Evolutionary conservation across 495 filamentous ascomycete genomes (phyloP).

Genomic region (Tuber indicum): DNA sequence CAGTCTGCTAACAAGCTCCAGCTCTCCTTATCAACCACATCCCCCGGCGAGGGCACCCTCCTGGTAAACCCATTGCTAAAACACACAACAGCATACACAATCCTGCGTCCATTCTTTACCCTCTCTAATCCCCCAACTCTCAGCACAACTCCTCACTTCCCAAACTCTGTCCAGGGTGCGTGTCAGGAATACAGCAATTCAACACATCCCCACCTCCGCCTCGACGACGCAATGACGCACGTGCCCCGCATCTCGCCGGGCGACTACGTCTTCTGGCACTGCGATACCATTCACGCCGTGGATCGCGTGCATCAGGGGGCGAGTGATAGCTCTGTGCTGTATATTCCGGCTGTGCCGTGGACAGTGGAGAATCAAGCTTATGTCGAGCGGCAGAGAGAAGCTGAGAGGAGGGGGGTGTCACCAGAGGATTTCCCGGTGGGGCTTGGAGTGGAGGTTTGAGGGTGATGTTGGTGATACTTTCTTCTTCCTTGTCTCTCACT

Average conservation of each 20-base stretch:
- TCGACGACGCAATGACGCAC: slow-evolving; percentile 69
- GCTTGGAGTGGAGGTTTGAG: slow-evolving; percentile 45
- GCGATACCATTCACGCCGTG: slow-evolving; percentile 77
- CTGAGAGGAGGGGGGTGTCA: slow-evolving; percentile 57
- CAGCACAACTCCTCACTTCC: slow-evolving; percentile 51
- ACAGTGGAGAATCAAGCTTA: slow-evolving; percentile 68
- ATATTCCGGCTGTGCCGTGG: slow-evolving; percentile 78
- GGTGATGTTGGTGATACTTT: not conserved
- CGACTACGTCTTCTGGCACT: slow-evolving; percentile 89
- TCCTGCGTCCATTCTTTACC: slow-evolving; percentile 82
- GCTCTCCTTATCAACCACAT: slow-evolving; percentile 65
- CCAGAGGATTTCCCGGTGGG: slow-evolving; percentile 70
- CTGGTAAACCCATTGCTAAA: slow-evolving; percentile 73
- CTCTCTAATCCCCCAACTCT: not conserved
- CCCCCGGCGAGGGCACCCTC: slow-evolving; percentile 69
- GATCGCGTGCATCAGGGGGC: slow-evolving; percentile 67
- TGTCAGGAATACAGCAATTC: slow-evolving; percentile 68
- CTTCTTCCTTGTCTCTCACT: not conserved
- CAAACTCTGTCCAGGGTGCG: slow-evolving; percentile 67
- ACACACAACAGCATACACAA: slow-evolving; percentile 68
- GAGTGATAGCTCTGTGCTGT: slow-evolving; percentile 70
- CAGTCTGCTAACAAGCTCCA: slow-evolving; percentile 15
- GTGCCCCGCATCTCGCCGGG: slow-evolving; percentile 70
- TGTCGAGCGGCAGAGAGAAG: slow-evolving; percentile 59
- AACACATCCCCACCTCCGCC: slow-evolving; percentile 70